Conservation (phyloP, 2,329 filamentous ascomycete species). For the Akanthomyces uredinophilus region DNA sequence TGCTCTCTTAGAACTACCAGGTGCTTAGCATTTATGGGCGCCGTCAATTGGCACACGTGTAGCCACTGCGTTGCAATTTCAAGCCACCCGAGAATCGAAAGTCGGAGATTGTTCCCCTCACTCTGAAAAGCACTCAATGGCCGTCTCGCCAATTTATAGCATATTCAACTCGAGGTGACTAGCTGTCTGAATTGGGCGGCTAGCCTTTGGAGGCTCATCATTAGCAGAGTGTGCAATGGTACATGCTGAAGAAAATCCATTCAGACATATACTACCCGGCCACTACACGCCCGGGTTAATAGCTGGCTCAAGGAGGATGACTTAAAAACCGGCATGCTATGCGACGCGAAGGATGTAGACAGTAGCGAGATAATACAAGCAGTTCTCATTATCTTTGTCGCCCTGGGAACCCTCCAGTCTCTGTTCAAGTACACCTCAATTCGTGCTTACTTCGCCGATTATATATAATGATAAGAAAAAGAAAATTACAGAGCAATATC, state of each 20-base stretch:
- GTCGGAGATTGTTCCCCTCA: not conserved
- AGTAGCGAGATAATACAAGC: no score
- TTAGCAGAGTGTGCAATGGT: not conserved
- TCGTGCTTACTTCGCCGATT: no score
- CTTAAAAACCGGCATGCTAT: not conserved
- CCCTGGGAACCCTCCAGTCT: no score
- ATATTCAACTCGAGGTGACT: not conserved
- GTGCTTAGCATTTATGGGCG: not conserved
- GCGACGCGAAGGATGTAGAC: not conserved
- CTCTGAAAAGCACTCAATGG: not conserved
- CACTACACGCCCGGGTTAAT: no score
- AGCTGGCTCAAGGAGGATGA: not conserved
- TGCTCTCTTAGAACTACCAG: not conserved
- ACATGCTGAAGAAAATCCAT: not conserved
- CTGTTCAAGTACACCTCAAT: no score
- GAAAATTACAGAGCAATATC: no score
- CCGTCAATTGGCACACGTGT: slow-evolving; percentile 2
- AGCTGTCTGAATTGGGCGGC: not conserved
- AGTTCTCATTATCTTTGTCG: no score
- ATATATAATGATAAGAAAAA: no score
- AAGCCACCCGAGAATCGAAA: not conserved
- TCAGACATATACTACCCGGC: not conserved
- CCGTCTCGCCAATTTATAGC: not conserved
- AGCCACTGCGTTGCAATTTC: not conserved
- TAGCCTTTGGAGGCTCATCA: not conserved